Base-by-base conservation (phyloP, 2,329 filamentous ascomycete species). In the Monilinia fructicola region DNA sequence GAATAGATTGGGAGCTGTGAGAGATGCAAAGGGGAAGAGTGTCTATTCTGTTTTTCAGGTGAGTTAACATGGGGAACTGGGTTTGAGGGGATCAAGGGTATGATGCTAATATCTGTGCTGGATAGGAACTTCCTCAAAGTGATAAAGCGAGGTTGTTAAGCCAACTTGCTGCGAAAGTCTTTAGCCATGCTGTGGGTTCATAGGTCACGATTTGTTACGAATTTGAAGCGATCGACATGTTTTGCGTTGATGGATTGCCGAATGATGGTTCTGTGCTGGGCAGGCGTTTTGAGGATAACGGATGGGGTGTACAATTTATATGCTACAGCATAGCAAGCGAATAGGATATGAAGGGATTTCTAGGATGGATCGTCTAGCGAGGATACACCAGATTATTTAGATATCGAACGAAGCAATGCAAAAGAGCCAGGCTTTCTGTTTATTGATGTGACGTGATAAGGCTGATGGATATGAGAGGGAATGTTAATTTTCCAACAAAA, bases 11-110 rank as follows among this genome's bases (percentile, higher is more conserved):
- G 95, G 95, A 0, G 91, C 92, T 9, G 86, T 99, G 26, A 84
- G 95, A 66, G 95, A 99, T 79, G 87, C 90, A 42, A 93, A 88
- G 79, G 93, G 93, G 28, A 98, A 97, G 87, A 96, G 92, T 76
- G 95, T 99, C 7, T 98, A 96, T 78, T 83, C 88, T 38, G 95
- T 97, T 21, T 98, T 69, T 23, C 40, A 64, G 35, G 64, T 66
- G 42, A 61, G 64, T 60, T 38, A 9, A 4, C 3, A 21, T 50
- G 35, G 2, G 10, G 9, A 11, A 7, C 26, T 23, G 31, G 5
- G 1, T 38, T 12, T 21, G 42, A n/a, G 31, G n/a, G 26, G 14
- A 18, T 38, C 9, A 26, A 26, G n/a, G 12, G 23, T 42, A 42
- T n/a, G n/a, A 16, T 44, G 28, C 64, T 60, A 44, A 60, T 16